Base-by-base conservation (phyloP, 805 yeast genomes). In the Ogataea zsoltii region DNA sequence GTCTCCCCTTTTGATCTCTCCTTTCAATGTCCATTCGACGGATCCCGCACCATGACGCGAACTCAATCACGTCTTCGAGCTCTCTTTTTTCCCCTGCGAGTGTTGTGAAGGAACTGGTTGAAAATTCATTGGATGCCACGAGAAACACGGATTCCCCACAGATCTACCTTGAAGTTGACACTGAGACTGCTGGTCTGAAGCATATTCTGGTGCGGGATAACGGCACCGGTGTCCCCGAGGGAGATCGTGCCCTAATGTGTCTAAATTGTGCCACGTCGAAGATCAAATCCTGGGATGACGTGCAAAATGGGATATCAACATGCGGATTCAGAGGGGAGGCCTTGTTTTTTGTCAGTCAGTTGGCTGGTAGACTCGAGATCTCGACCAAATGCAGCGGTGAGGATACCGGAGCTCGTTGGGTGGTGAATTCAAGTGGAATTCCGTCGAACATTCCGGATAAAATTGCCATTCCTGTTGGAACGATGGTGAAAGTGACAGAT, bases 291-390 rank as follows among this genome's bases (percentile, higher is more conserved):
- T 28, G 58, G 7, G 57, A 56, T 0, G 74, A 72, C 29, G 43
- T 76, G 7, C 45, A 54, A 3, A 35, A 32, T 13, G 60, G 60
- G 2, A 42, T 68, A 4, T 19, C 45, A 1, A 63, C 77, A 0
- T 61, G 72, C 42, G 82, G 83, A 0, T 77, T 72, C 48, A 62
- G 79, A 56, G 83, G 82, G 7, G 76, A 75, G 47, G 79, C 80
- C 0, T 55, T 79, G 7, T 66, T 64, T 51, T 61, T 65, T 33
- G 54, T 78, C 17, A 61, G 69, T 19, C 67, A 54, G 36, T 46
- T 67, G 18, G 55, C 61, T 15, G 64, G 66, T 1, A 39, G 60
- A 0, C 38, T 71, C 50, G 60, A 61, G 33, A 56, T 73, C 0
- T 52, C 53, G 9, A 62, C 72, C 0, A 66, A 57, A 42, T 62